A percentile compares a stretch with the other conserved stretches of the same genome.
Conservation (phyloP, 129 eudicot genomes). For the Escallonia rubra region DNA sequence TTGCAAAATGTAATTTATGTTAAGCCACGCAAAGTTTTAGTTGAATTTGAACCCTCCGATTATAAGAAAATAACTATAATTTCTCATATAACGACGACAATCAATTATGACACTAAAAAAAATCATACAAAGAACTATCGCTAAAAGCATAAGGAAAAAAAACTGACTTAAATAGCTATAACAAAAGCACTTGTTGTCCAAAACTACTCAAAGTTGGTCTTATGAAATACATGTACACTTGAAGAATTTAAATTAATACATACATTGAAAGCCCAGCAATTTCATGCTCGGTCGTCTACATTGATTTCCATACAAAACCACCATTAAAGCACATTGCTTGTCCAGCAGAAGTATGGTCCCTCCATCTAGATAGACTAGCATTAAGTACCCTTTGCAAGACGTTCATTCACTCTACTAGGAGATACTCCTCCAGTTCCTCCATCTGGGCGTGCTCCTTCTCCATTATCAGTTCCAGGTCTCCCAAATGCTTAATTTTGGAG, state of each 20-base stretch:
- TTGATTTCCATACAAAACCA: not conserved
- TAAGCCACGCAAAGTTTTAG: too few species aligned
- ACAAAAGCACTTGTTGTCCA: too few species aligned
- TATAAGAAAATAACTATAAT: too few species aligned
- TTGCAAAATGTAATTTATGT: too few species aligned
- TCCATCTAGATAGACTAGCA: slow-evolving; percentile 53
- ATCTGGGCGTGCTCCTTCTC: slow-evolving; percentile 47
- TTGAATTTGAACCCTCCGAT: too few species aligned
- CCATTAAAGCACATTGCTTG: slow-evolving; percentile 19
- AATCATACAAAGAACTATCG: too few species aligned
- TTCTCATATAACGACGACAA: too few species aligned
- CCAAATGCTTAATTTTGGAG: slow-evolving; percentile 55
- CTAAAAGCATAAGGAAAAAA: too few species aligned
- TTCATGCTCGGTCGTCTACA: not conserved
- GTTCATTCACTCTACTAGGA: slow-evolving; percentile 48
- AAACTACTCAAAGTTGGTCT: too few species aligned
- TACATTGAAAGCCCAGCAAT: not conserved
- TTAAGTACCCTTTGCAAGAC: slow-evolving; percentile 35
- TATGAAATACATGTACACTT: too few species aligned
- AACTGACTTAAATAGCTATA: too few species aligned
- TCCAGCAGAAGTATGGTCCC: slow-evolving; percentile 23
- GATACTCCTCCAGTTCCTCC: slow-evolving; percentile 51
- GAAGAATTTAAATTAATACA: not conserved
- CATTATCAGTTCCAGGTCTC: slow-evolving; percentile 65
- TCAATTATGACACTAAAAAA: too few species aligned